Evolutionary conservation across 1,284 basidiomycete genomes (phyloP).

Genomic region (Cutaneotrichosporon sp.): DNA sequence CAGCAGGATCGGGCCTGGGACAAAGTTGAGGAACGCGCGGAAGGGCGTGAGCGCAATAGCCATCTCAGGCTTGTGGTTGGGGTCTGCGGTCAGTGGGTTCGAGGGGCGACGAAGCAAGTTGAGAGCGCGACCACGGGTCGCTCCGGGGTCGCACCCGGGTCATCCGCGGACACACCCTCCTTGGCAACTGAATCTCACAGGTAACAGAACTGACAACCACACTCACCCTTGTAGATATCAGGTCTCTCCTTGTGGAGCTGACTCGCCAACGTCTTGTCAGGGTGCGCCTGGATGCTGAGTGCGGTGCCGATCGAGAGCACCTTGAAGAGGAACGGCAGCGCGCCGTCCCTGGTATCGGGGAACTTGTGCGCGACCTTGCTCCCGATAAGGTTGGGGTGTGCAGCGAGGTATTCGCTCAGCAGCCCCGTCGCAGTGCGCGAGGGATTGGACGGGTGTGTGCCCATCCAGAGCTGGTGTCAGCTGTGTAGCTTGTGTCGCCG

Average conservation of each 20-base stretch:
- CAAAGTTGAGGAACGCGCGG: slow-evolving; percentile 63
- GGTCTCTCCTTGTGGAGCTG: slow-evolving; percentile 71
- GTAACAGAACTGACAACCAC: slow-evolving; percentile 31
- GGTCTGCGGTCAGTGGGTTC: slow-evolving; percentile 27
- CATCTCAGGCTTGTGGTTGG: slow-evolving; percentile 77
- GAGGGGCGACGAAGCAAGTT: neutral
- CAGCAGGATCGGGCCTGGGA: slow-evolving; percentile 61
- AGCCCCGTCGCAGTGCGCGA: slow-evolving; percentile 62
- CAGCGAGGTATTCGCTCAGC: slow-evolving; percentile 65
- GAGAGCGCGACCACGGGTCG: neutral
- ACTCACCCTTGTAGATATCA: slow-evolving; percentile 82
- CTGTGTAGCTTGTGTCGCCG: neutral
- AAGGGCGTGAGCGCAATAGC: slow-evolving; percentile 91
- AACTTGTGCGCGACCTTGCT: slow-evolving; percentile 68
- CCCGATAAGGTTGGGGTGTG: slow-evolving; percentile 65
- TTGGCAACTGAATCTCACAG: neutral
- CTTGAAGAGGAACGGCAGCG: slow-evolving; percentile 91
- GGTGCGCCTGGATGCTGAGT: slow-evolving; percentile 95
- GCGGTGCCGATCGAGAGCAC: slow-evolving; percentile 91
- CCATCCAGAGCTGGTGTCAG: slow-evolving; percentile 86
- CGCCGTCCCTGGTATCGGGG: slow-evolving; percentile 62
- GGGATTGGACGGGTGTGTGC: slow-evolving; percentile 87
- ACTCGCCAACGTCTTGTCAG: slow-evolving; percentile 85
- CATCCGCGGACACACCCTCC: neutral
- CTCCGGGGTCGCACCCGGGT: neutral